Percentiles rank a stretch among this genome's conserved stretches.
Evolutionary conservation across 2,329 filamentous ascomycete genomes (phyloP).

Genomic region (Arthrobotrys megalospora): DNA sequence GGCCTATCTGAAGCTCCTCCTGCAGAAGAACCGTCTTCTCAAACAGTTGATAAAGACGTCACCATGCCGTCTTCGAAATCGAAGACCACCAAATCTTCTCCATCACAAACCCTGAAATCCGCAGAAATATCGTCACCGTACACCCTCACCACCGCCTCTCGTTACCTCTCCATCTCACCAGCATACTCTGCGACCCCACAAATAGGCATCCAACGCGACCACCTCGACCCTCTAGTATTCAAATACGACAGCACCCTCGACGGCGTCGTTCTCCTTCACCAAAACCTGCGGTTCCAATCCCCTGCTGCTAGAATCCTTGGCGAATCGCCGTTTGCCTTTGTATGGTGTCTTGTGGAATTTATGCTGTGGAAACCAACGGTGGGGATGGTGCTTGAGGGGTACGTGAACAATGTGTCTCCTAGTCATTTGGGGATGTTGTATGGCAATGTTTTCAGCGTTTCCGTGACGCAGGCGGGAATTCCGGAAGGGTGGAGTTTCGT

Average conservation of each 20-base stretch:
- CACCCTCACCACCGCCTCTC: slow-evolving; percentile 82
- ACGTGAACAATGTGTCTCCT: slow-evolving; percentile 87
- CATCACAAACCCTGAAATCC: slow-evolving; percentile 16
- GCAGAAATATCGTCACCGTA: slow-evolving; percentile 76
- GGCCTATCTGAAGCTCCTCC: slow-evolving; percentile 20
- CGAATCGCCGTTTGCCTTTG: slow-evolving; percentile 88
- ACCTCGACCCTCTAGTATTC: slow-evolving; percentile 81
- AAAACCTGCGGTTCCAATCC: slow-evolving; percentile 77
- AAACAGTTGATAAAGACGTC: slow-evolving; percentile 68
- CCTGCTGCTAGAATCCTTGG: slow-evolving; percentile 75
- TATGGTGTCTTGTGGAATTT: slow-evolving; percentile 90
- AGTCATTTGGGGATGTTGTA: slow-evolving; percentile 90
- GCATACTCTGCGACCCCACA: slow-evolving; percentile 75
- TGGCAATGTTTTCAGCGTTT: slow-evolving; percentile 92
- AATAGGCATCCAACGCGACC: slow-evolving; percentile 79
- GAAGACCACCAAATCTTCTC: background rate
- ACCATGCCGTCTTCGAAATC: slow-evolving; percentile 66
- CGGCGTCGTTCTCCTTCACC: slow-evolving; percentile 82
- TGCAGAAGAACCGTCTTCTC: slow-evolving; percentile 59
- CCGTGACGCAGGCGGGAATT: slow-evolving; percentile 76
- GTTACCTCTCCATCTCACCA: slow-evolving; percentile 83
- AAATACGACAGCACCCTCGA: slow-evolving; percentile 81
- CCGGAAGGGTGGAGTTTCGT: slow-evolving; percentile 87
- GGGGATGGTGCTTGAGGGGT: slow-evolving; percentile 82
- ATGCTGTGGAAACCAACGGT: slow-evolving; percentile 83